phyloP scores from a whole-genome alignment of 73 alveolate genomes.

The Stentor roeselii region DNA sequence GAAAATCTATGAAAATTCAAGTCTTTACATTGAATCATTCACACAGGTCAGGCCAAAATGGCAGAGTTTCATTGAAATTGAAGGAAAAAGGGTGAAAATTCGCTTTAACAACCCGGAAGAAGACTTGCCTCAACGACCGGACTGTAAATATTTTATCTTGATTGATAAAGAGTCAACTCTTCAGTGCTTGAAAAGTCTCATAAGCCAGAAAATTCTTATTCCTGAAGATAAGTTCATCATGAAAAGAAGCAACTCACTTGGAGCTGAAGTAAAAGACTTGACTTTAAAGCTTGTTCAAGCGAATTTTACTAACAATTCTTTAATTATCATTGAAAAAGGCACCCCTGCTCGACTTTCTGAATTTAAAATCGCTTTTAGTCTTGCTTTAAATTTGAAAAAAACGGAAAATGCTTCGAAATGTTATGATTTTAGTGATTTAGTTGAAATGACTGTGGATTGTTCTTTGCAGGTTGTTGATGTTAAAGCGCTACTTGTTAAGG shows the following conservation, averaged over 20 bases:
- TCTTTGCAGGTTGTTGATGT: neutral
- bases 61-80: neutral
- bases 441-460: neutral
- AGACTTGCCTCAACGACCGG: neutral
- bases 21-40: neutral
- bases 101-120: neutral
- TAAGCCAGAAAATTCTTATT: neutral
- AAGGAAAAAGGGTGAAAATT: neutral
- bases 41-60: neutral
- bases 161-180: neutral
- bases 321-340: neutral
- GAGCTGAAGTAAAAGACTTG: neutral
- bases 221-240: neutral
- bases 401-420: neutral
- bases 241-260: slow-evolving; percentile 4
- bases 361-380: neutral
- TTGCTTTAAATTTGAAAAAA: neutral
- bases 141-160: neutral
- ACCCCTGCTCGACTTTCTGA: neutral
- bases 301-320: neutral
- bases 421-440: neutral
- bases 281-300: neutral
- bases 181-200: neutral
- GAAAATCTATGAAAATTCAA: neutral
- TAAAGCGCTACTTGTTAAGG: neutral